Conservation (phyloP, 257 asterid species). For the Ilex asprella region DNA sequence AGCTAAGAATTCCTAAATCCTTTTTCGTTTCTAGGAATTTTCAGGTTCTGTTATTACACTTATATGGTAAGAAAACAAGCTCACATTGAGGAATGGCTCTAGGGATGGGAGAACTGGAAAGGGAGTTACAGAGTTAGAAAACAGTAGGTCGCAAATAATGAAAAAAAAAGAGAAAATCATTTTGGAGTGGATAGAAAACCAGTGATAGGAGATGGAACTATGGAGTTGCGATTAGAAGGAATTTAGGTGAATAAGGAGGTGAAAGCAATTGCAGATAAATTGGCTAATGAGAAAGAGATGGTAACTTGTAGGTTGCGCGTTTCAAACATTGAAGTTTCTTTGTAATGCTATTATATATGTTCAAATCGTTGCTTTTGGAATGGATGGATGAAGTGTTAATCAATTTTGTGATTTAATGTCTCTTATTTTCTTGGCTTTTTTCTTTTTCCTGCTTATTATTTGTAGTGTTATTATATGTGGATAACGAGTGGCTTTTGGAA, state of each 20-base stretch:
- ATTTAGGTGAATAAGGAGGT: not conserved
- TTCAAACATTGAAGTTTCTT: too few relatives aligned
- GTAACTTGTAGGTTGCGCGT: not conserved
- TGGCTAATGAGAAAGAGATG: not conserved
- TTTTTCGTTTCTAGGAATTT: too few relatives aligned
- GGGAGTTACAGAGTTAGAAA: not conserved
- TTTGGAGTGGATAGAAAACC: not conserved
- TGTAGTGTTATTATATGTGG: conserved; percentile 3
- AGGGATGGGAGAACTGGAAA: not conserved
- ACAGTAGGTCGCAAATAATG: too few relatives aligned
- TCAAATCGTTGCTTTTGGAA: too few relatives aligned
- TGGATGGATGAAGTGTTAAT: not conserved
- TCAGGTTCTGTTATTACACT: too few relatives aligned
- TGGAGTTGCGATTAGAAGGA: not conserved
- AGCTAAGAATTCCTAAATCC: too few relatives aligned
- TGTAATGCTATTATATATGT: too few relatives aligned
- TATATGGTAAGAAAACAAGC: too few relatives aligned
- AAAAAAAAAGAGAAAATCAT: not conserved
- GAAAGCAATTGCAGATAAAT: not conserved
- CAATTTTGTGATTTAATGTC: not conserved
- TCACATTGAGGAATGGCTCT: not conserved
- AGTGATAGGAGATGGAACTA: not conserved
- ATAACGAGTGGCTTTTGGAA: not conserved
- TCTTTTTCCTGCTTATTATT: not conserved
- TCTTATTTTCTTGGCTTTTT: too few relatives aligned